phyloP scores from a whole-genome alignment of 345 rosid species.

The Populus deltoides region DNA sequence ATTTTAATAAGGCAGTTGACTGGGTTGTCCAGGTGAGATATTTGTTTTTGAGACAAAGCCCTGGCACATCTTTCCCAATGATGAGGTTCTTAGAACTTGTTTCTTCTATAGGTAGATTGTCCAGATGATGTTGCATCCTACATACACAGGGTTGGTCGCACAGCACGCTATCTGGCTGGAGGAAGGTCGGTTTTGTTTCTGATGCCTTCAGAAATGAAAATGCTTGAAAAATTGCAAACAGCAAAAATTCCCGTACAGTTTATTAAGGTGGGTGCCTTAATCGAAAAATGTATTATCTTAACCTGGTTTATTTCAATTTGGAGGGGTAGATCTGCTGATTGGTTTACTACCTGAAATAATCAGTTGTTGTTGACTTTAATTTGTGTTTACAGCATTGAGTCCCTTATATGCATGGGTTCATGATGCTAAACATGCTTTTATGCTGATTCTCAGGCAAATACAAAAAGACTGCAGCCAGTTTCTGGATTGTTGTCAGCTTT shows the following conservation, averaged over 20 bases:
- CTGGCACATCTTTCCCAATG: background rate
- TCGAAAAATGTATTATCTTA: background rate
- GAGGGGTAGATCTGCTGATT: background rate
- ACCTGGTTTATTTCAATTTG: slow-evolving; percentile 5
- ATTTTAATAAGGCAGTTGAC: slow-evolving; percentile 86
- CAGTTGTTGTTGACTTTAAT: background rate
- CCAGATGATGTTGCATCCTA: slow-evolving; percentile 92
- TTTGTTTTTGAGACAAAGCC: slow-evolving; percentile 9
- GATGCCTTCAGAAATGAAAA: slow-evolving; percentile 84
- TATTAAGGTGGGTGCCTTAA: slow-evolving; percentile 50
- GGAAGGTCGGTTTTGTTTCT: slow-evolving; percentile 85
- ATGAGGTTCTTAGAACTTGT: slow-evolving; percentile 12
- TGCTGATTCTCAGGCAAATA: slow-evolving; percentile 55
- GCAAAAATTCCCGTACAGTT: slow-evolving; percentile 72
- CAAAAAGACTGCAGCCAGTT: slow-evolving; percentile 61
- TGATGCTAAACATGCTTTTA: slow-evolving; percentile 12
- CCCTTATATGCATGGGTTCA: background rate
- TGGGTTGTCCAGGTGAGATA: slow-evolving; percentile 90
- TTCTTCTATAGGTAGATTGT: slow-evolving; percentile 65
- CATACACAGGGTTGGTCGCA: slow-evolving; percentile 97
- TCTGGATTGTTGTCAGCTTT: slow-evolving; percentile 59
- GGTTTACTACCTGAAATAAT: background rate
- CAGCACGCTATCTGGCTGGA: slow-evolving; percentile 72
- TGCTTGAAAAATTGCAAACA: slow-evolving; percentile 75
- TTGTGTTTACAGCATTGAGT: background rate